These are phyloP conservation scores for Sclerotinia trifoliorum DNA, from an alignment of 2,329 filamentous ascomycete species.

Conservation along the genomic window DNA sequence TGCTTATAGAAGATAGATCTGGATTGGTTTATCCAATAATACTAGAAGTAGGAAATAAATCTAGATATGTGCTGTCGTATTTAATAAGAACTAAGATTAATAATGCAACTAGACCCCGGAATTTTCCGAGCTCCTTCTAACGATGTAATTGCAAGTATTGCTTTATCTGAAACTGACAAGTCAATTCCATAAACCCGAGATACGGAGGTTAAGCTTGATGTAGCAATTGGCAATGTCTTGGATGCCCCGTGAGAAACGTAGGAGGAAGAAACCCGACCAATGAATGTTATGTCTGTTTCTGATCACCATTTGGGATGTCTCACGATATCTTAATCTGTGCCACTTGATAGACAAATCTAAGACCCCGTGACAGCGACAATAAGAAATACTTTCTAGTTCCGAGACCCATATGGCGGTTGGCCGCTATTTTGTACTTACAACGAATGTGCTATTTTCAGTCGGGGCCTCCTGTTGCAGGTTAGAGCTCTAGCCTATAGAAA, in stretches of 20 bases:
- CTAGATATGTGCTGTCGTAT: background rate
- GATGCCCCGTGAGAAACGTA: background rate
- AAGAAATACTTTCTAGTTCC: background rate
- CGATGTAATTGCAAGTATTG: background rate
- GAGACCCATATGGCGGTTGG: background rate
- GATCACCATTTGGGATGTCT: background rate
- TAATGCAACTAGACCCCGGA: background rate
- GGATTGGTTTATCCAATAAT: background rate
- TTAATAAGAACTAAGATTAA: background rate
- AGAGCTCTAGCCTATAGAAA: background rate
- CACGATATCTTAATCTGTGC: background rate
- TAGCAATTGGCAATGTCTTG: background rate
- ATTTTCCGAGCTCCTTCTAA: background rate
- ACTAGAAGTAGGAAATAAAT: background rate
- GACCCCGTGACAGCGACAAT: background rate
- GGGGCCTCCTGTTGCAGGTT: background rate
- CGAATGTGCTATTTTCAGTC: background rate
- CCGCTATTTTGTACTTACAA: background rate
- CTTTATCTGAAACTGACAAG: background rate
- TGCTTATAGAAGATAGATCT: background rate
- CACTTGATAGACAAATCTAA: background rate
- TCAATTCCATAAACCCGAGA: background rate
- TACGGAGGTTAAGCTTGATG: background rate
- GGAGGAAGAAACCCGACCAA: background rate
- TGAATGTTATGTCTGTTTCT: background rate